phyloP scores from a whole-genome alignment of 164 flowering plant species.

The grape (Vitis vinifera) region DNA sequence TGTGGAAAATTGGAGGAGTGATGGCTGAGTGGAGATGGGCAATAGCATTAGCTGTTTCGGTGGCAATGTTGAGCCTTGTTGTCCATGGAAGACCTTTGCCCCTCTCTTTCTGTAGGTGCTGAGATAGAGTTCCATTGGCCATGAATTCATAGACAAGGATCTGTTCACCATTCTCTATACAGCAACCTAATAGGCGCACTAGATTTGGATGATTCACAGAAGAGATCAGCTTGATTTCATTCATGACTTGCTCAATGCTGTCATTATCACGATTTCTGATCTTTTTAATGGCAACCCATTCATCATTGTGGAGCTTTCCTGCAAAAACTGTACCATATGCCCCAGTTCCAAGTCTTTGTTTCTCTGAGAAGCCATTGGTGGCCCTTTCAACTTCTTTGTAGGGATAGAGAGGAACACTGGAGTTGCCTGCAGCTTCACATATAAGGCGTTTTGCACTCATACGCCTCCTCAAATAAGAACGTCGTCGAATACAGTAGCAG shows the following conservation, averaged over 20 bases:
- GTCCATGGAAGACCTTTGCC: slow-evolving; percentile 70
- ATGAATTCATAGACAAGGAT: slow-evolving; percentile 73
- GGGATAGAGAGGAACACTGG: slow-evolving; percentile 44
- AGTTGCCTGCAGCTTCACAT: slow-evolving; percentile 53
- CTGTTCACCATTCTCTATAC: slow-evolving; percentile 66
- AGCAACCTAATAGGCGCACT: slow-evolving; percentile 74
- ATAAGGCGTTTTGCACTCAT: slow-evolving; percentile 50
- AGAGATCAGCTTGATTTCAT: slow-evolving; percentile 69
- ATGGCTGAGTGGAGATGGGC: slow-evolving; percentile 63
- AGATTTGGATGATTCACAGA: slow-evolving; percentile 73
- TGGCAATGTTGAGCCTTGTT: slow-evolving; percentile 52
- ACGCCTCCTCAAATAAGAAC: slow-evolving; percentile 32
- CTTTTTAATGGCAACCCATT: slow-evolving; percentile 66
- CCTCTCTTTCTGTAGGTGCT: slow-evolving; percentile 65
- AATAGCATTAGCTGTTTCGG: slow-evolving; percentile 62
- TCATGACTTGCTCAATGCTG: slow-evolving; percentile 70
- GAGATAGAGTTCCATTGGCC: slow-evolving; percentile 69
- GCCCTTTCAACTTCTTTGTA: slow-evolving; percentile 73
- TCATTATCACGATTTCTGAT: slow-evolving; percentile 50
- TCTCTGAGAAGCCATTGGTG: slow-evolving; percentile 54
- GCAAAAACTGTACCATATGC: slow-evolving; percentile 78
- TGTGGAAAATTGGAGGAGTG: slow-evolving; percentile 66
- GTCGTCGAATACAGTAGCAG: slow-evolving; percentile 33
- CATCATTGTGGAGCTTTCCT: slow-evolving; percentile 52
- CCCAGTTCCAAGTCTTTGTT: slow-evolving; percentile 67